phyloP scores from a whole-genome alignment of 2,329 filamentous ascomycete genomes.

The Fusarium sp. region DNA sequence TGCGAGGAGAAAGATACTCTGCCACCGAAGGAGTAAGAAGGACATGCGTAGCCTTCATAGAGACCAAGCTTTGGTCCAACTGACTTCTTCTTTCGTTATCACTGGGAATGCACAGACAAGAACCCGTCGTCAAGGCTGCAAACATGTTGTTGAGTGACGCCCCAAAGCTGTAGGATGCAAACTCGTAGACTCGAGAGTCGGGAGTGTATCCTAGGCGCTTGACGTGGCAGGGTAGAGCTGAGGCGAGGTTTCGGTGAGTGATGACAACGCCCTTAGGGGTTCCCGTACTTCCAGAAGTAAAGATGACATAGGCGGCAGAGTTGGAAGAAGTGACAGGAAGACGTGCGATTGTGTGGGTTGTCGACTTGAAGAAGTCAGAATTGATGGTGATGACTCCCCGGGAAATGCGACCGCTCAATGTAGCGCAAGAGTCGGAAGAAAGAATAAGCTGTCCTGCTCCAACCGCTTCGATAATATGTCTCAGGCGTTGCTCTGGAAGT shows the following conservation, averaged over 20 bases:
- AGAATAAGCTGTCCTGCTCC: background rate
- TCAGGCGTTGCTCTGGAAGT: background rate
- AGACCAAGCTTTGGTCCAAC: background rate
- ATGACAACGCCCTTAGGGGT: constrained; percentile 39
- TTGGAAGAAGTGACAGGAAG: background rate
- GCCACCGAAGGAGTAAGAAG: background rate
- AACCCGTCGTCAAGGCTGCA: background rate
- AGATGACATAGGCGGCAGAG: constrained; percentile 23
- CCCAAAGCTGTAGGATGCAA: constrained; percentile 3
- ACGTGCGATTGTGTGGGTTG: background rate
- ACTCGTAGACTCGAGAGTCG: background rate
- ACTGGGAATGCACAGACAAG: background rate
- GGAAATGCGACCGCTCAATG: background rate
- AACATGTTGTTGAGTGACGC: background rate
- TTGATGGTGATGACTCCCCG: background rate
- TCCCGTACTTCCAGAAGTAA: constrained; percentile 42
- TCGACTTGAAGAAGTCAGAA: background rate
- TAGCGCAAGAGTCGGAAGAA: background rate
- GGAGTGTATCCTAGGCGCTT: background rate
- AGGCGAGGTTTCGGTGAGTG: background rate
- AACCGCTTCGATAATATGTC: background rate
- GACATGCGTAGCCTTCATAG: background rate
- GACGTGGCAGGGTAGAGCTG: background rate
- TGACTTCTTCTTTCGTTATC: background rate
- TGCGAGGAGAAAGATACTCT: background rate